Evolutionary conservation across 129 eudicot species (phyloP).

Genomic region (Flaveria bidentis): DNA sequence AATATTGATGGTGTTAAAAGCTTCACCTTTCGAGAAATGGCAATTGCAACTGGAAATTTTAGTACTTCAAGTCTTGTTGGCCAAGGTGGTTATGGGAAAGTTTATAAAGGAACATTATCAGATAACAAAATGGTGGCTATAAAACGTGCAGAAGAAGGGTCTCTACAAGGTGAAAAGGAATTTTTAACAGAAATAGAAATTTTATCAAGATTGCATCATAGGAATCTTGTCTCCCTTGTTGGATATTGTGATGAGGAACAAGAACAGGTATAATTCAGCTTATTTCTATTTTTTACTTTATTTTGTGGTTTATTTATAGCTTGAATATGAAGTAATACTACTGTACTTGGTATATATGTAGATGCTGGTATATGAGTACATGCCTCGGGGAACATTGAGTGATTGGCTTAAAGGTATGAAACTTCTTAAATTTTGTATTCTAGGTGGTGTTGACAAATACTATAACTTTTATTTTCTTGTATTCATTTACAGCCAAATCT

Average conservation of each 20-base stretch:
- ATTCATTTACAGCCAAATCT: constrained; percentile 44
- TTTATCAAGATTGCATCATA: constrained; percentile 86
- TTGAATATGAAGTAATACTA: constrained; percentile 6
- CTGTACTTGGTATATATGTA: constrained; percentile 32
- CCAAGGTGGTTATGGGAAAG: constrained; percentile 90
- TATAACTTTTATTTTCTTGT: not conserved
- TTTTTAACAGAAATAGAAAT: constrained; percentile 82
- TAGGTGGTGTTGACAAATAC: not conserved
- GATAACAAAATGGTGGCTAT: constrained; percentile 64
- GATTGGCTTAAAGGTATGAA: constrained; percentile 72
- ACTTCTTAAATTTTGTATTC: constrained; percentile 12
- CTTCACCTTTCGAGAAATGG: constrained; percentile 72
- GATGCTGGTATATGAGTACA: constrained; percentile 90
- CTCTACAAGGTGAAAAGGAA: constrained; percentile 86
- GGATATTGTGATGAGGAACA: constrained; percentile 86
- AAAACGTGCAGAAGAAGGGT: constrained; percentile 89
- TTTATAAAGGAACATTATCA: constrained; percentile 60
- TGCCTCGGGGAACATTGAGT: constrained; percentile 75
- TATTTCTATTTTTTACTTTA: not conserved
- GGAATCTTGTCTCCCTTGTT: constrained; percentile 75
- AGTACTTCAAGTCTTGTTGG: constrained; percentile 57
- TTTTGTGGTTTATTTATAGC: not conserved
- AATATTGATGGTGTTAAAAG: constrained; percentile 75
- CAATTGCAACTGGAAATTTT: constrained; percentile 61
- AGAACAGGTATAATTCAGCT: constrained; percentile 62